Evolutionary conservation across 208 protist species (phyloP), one percentile per base, ranked within the genome.

Genomic region (Wallacemonas sp.): DNA sequence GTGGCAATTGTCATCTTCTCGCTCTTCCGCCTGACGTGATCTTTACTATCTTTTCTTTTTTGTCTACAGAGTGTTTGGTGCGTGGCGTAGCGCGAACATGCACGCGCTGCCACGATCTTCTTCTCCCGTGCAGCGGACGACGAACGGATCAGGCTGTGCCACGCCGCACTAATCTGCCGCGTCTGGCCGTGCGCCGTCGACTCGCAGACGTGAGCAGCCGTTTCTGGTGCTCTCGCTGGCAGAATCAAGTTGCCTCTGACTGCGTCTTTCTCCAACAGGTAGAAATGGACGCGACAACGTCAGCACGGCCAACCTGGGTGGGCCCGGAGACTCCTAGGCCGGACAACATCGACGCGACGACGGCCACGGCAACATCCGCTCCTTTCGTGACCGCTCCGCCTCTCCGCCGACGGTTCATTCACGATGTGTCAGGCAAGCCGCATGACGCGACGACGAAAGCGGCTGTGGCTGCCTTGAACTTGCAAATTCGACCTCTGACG

Each of bases 161-260:
- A 19, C 44, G 44, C 22, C 44, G 44, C 22, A 14, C 9, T 41
- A 14, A 14, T 41, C 34, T 55, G 4, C 51, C 26, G 6, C 28
- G n/a, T 2, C 51, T 26, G 2, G 51, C 51, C 5, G 51, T 38
- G 51, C 51, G 28, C 8, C 51, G 12, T 8, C 12, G 30, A 6
- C 14, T 58, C 17, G 30, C 30, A 2, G 28, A n/a, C 3, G 24
- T 33, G 14, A 58, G 51, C 30, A 9, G 41, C n/a, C 51, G 41
- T 6, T 58, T 58, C 28, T 58, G 51, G 51, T 31, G 51, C 31
- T 26, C 51, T 24, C 51, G 51, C 30, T 58, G 51, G 51, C 12
- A 33, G 30, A 14, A 58, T 3, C 30, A 9, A 4, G 9, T 38
- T 19, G 3, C 26, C 4, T 24, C 51, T 12, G 51, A 27, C 24